Conservation (phyloP, 2,329 filamentous ascomycete species). For the Calonectria pseudoturangicola region DNA sequence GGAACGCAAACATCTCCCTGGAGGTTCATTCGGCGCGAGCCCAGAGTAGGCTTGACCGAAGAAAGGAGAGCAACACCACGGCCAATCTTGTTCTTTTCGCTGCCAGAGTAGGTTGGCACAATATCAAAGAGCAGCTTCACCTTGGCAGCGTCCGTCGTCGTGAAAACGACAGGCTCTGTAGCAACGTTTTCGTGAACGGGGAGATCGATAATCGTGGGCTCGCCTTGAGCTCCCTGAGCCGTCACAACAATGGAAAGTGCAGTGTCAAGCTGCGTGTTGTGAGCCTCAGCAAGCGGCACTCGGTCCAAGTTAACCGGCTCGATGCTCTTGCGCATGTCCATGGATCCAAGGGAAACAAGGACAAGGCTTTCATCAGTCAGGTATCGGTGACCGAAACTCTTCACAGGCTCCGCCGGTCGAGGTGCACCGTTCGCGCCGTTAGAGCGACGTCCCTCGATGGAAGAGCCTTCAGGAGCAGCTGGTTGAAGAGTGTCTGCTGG, state of each 20-base stretch:
- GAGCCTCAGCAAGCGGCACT: slow-evolving; percentile 90
- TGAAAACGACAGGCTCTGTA: slow-evolving; percentile 95
- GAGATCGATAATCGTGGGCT: slow-evolving; percentile 91
- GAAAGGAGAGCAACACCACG: slow-evolving; percentile 92
- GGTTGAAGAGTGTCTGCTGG: slow-evolving; percentile 49
- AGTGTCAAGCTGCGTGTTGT: slow-evolving; percentile 95
- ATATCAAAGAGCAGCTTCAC: slow-evolving; percentile 96
- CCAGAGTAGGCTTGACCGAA: slow-evolving; percentile 87
- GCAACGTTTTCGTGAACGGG: slow-evolving; percentile 95
- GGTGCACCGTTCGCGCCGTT: slow-evolving; percentile 67
- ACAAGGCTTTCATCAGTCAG: slow-evolving; percentile 92
- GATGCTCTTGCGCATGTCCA: slow-evolving; percentile 90
- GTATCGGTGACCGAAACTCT: slow-evolving; percentile 97
- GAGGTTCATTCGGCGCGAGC: slow-evolving; percentile 90
- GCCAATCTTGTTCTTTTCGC: slow-evolving; percentile 90
- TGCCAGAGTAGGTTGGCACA: slow-evolving; percentile 94
- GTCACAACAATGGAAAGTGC: slow-evolving; percentile 94
- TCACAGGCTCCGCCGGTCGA: slow-evolving; percentile 84
- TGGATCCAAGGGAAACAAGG: slow-evolving; percentile 92
- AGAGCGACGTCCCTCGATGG: slow-evolving; percentile 76
- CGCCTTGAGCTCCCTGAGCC: slow-evolving; percentile 88
- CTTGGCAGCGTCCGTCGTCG: slow-evolving; percentile 83
- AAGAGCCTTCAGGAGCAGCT: slow-evolving; percentile 69
- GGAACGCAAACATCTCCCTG: slow-evolving; percentile 95
- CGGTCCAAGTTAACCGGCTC: slow-evolving; percentile 90